Evolutionary conservation across 2,329 filamentous ascomycete species (phyloP).

Genomic region (Macrophomina pseudophaseolina): DNA sequence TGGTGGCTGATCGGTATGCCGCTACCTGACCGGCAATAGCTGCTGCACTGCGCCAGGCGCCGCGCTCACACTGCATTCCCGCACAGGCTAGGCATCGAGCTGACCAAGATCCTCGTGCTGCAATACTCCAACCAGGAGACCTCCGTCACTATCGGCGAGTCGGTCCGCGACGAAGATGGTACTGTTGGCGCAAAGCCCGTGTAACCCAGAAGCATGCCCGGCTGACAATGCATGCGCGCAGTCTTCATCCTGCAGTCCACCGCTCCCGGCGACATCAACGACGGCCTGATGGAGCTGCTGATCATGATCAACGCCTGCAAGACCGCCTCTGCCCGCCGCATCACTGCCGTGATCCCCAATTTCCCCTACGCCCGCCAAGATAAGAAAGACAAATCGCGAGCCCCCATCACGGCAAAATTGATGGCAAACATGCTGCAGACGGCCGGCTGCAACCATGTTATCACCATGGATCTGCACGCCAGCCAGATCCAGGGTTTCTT

Average conservation of each 20-base stretch:
- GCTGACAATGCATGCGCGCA: slow-evolving; percentile 39
- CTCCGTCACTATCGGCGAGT: slow-evolving; percentile 92
- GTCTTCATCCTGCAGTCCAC: slow-evolving; percentile 98
- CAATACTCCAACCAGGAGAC: slow-evolving; percentile 89
- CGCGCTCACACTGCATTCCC: slow-evolving; percentile 31
- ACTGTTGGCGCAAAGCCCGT: slow-evolving; percentile 36
- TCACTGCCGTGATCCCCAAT: slow-evolving; percentile 94
- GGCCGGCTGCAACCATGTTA: slow-evolving; percentile 89
- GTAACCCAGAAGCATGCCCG: slow-evolving; percentile 1
- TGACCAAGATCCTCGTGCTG: slow-evolving; percentile 78
- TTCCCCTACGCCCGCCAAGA: slow-evolving; percentile 97
- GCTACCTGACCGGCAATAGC: slow-evolving; percentile 16
- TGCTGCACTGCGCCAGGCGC: slow-evolving; percentile 18
- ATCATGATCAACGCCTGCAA: slow-evolving; percentile 98
- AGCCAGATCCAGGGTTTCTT: slow-evolving; percentile 97
- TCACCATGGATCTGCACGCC: slow-evolving; percentile 95
- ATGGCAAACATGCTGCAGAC: slow-evolving; percentile 98
- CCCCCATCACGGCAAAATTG: slow-evolving; percentile 94
- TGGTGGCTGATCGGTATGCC: slow-evolving; percentile 68
- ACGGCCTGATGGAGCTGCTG: slow-evolving; percentile 95
- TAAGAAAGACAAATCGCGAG: slow-evolving; percentile 94
- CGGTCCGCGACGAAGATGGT: slow-evolving; percentile 94
- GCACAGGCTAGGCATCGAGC: slow-evolving; percentile 72
- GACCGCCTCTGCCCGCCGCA: slow-evolving; percentile 81
- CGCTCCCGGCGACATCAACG: slow-evolving; percentile 94